Conservation (phyloP, 192 early-diverging fungal genomes). For the Coemansia sp. region DNA sequence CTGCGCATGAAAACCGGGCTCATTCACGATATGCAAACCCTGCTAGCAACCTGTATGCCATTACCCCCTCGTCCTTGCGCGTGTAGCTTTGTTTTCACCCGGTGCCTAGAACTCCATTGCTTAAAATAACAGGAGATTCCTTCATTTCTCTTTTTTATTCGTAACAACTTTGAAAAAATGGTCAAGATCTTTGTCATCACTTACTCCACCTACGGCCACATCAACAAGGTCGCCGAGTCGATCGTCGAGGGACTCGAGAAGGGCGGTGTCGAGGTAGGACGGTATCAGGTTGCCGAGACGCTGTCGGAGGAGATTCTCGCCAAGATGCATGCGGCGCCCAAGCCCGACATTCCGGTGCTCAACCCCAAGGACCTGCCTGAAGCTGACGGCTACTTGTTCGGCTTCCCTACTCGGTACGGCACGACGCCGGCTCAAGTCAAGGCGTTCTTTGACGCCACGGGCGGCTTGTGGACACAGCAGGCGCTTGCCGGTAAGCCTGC, state of each 20-base stretch:
- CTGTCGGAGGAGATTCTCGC: slow-evolving; percentile 63
- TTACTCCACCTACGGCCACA: slow-evolving; percentile 71
- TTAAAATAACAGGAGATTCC: too few species aligned
- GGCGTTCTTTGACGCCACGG: slow-evolving; percentile 66
- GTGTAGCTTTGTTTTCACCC: too few species aligned
- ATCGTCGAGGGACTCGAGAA: slow-evolving; percentile 64
- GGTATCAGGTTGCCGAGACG: slow-evolving; percentile 64
- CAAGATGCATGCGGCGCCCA: slow-evolving; percentile 66
- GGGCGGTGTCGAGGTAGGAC: slow-evolving; percentile 48
- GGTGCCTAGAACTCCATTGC: too few species aligned
- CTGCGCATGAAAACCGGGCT: too few species aligned
- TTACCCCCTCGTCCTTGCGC: too few species aligned
- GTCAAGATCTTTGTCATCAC: slow-evolving; percentile 64
- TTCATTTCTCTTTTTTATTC: neutral
- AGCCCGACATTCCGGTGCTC: slow-evolving; percentile 58
- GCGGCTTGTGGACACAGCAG: slow-evolving; percentile 55
- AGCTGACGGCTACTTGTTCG: slow-evolving; percentile 70
- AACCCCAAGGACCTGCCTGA: slow-evolving; percentile 54
- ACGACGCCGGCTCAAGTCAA: slow-evolving; percentile 74
- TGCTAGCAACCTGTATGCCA: too few species aligned
- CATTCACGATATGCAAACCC: too few species aligned
- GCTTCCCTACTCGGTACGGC: slow-evolving; percentile 71
- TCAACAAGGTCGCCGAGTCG: slow-evolving; percentile 63
- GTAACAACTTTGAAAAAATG: slow-evolving; percentile 12
- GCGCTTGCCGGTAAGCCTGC: slow-evolving; percentile 70